A percentile compares a stretch with the other conserved stretches of the same genome.
Conservation (phyloP, 108 stramenopile species). For the Cyclotella cryptica region DNA sequence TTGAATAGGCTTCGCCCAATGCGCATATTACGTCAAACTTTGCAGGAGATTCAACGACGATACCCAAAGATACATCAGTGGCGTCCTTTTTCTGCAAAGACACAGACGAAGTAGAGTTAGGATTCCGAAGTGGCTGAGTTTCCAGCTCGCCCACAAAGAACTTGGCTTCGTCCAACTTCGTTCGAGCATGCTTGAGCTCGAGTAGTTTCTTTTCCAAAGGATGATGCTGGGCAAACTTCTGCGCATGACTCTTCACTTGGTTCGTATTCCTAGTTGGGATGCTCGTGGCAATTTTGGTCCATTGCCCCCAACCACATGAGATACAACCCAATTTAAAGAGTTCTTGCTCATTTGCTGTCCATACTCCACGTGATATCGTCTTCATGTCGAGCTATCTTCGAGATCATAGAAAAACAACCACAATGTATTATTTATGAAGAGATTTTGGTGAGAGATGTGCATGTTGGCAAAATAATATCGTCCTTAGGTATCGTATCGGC, state of each 20-base stretch:
- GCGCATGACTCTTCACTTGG: constrained; percentile 23
- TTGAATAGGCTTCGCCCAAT: background rate
- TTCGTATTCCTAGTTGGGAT: constrained; percentile 1
- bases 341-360: background rate
- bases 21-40: background rate
- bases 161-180: background rate
- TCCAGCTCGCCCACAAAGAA: background rate
- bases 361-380: constrained; percentile 1
- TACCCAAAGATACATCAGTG: background rate
- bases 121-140: too few species aligned
- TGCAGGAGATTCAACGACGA: background rate
- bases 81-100: too few species aligned
- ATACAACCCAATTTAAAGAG: constrained; percentile 10
- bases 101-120: too few species aligned
- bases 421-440: too few species aligned
- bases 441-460: too few species aligned
- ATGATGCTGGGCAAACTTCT: constrained; percentile 17
- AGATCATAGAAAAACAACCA: too few species aligned
- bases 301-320: constrained; percentile 14
- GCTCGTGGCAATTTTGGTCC: background rate
- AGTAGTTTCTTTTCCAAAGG: background rate
- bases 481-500: too few species aligned
- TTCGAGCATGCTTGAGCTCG: background rate
- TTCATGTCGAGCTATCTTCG: background rate
- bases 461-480: too few species aligned